Evolutionary conservation across 768 basidiomycete genomes (phyloP).

Genomic region (Phaffia australis): DNA sequence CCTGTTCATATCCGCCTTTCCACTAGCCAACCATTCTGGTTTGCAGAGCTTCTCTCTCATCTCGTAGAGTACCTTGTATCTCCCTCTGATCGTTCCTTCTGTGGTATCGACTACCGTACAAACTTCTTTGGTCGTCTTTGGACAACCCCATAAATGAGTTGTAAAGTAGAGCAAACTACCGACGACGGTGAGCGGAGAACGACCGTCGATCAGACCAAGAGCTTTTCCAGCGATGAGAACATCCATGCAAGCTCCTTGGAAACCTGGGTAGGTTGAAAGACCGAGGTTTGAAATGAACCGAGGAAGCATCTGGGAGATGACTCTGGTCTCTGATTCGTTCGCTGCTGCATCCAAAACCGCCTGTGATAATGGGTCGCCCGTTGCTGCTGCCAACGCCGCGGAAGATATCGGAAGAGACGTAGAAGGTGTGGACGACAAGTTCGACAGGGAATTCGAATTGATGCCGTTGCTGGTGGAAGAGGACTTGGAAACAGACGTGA

Average conservation of each 20-base stretch:
- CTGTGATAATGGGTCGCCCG: slow-evolving; percentile 4
- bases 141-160: slow-evolving; percentile 63
- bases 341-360: slow-evolving; percentile 15
- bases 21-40: slow-evolving; percentile 72
- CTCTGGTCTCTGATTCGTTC: slow-evolving; percentile 16
- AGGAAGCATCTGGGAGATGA: slow-evolving; percentile 26
- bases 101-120: slow-evolving; percentile 84
- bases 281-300: slow-evolving; percentile 28
- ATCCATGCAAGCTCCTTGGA: slow-evolving; percentile 72
- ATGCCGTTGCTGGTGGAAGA: too few species aligned
- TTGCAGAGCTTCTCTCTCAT: slow-evolving; percentile 70
- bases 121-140: slow-evolving; percentile 72
- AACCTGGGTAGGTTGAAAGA: slow-evolving; percentile 42
- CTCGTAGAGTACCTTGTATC: slow-evolving; percentile 61
- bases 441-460: too few species aligned
- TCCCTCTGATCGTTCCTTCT: slow-evolving; percentile 83
- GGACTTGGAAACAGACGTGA: not conserved
- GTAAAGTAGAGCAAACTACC: slow-evolving; percentile 92
- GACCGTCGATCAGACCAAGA: slow-evolving; percentile 80
- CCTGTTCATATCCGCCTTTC: slow-evolving; percentile 31
- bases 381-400: not conserved
- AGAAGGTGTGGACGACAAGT: not conserved
- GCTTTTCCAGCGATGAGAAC: slow-evolving; percentile 70
- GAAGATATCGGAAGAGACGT: not conserved
- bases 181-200: slow-evolving; percentile 97